Evolutionary conservation across 176 grass and related monocot species (phyloP).

Genomic region (Echinochloa phyllopogon): DNA sequence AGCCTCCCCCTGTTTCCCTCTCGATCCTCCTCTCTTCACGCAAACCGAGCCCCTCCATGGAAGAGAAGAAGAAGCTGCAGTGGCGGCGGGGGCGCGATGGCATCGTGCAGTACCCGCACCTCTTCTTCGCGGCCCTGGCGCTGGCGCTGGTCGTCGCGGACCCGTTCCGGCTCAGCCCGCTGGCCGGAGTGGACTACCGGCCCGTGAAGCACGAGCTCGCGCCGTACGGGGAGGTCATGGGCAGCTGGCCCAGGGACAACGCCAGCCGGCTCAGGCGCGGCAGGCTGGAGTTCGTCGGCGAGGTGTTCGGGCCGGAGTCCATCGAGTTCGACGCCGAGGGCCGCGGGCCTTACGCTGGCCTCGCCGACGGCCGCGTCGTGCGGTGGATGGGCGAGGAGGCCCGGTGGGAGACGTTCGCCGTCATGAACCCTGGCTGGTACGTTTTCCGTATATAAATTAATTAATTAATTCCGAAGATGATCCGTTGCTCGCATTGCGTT

Average conservation of each 20-base stretch:
- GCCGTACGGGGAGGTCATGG: constrained; percentile 75
- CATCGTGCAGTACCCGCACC: constrained; percentile 53
- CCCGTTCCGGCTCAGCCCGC: constrained; percentile 65
- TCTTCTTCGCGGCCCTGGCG: constrained; percentile 68
- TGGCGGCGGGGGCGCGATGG: constrained; percentile 52
- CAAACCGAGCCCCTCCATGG: constrained; percentile 49
- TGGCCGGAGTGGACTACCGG: constrained; percentile 65
- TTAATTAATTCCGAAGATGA: not conserved
- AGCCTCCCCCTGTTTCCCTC: not conserved
- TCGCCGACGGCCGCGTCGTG: constrained; percentile 90
- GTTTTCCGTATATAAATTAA: not conserved
- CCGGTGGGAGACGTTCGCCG: constrained; percentile 83
- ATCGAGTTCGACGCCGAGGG: constrained; percentile 80
- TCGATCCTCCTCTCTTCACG: constrained; percentile 7
- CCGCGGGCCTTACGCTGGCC: constrained; percentile 75
- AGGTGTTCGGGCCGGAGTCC: constrained; percentile 92
- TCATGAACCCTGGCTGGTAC: constrained; percentile 78
- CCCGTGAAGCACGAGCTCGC: constrained; percentile 77
- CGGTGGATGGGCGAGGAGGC: constrained; percentile 75
- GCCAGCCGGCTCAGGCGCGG: constrained; percentile 76
- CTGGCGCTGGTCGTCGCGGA: constrained; percentile 70
- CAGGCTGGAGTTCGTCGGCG: constrained; percentile 69
- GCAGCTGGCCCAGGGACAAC: constrained; percentile 71
- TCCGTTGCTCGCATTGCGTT: not conserved
- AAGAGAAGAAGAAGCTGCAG: constrained; percentile 52